These are phyloP conservation scores for Suhomyces maxii DNA, from an alignment of 1,139 yeast genomes.

Conservation along the genomic window DNA sequence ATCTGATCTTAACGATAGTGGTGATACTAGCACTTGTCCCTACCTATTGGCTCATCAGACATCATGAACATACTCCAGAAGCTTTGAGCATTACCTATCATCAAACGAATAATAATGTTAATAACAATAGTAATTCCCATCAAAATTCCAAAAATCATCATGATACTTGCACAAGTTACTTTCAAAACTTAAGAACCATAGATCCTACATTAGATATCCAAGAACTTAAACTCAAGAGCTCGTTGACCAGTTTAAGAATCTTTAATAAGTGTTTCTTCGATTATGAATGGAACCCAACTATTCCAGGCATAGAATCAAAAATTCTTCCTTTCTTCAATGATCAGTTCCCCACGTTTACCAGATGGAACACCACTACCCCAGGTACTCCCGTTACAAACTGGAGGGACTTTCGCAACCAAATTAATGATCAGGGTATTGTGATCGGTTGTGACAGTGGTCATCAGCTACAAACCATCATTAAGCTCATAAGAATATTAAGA, in stretches of 20 bases:
- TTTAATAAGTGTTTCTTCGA: slow-evolving; percentile 11
- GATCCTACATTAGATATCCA: neutral
- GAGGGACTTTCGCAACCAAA: slow-evolving; percentile 18
- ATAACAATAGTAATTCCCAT: too few relatives aligned
- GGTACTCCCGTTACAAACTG: neutral
- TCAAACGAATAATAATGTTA: too few relatives aligned
- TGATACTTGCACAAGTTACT: neutral
- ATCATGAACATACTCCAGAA: too few relatives aligned
- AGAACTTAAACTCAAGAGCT: slow-evolving; percentile 6
- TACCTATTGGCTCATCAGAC: too few relatives aligned
- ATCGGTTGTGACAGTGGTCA: slow-evolving; percentile 29
- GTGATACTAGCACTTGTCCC: too few relatives aligned
- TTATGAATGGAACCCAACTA: neutral
- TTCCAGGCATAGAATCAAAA: slow-evolving; percentile 2
- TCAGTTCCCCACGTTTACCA: slow-evolving; percentile 5
- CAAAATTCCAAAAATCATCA: neutral
- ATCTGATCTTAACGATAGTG: too few relatives aligned
- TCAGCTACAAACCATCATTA: slow-evolving; percentile 12
- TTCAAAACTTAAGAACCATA: neutral
- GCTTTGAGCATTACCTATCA: too few relatives aligned
- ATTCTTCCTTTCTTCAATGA: slow-evolving; percentile 10
- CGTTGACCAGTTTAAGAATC: slow-evolving; percentile 11
- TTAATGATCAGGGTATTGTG: slow-evolving; percentile 40
- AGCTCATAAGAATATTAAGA: slow-evolving; percentile 32
- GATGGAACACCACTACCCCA: slow-evolving; percentile 1